Evolutionary conservation across 2,329 filamentous ascomycete species (phyloP), one percentile per base, ranked within the genome.

Genomic region (Fusarium aywerte): DNA sequence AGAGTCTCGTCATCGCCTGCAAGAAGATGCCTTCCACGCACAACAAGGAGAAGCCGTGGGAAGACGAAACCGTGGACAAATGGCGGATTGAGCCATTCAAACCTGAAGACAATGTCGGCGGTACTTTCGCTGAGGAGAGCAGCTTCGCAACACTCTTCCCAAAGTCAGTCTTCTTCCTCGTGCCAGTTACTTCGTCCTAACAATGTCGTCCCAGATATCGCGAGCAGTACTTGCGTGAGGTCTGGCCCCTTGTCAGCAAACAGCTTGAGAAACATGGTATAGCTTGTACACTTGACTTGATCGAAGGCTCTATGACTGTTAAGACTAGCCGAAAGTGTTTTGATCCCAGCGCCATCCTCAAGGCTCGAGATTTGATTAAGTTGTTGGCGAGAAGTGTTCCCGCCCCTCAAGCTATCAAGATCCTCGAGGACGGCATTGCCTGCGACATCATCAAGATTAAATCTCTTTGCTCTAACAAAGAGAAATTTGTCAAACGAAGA

Each of bases 141-240:
- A 93, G 92, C 7, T 99, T 99, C 77, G 85, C 84, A 69, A 90
- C 88, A 0, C 83, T 98, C 8, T 98, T 98, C 76, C 96, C n/a
- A n/a, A n/a, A n/a, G n/a, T n/a, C n/a, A n/a, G n/a, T n/a, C n/a
- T n/a, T n/a, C n/a, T n/a, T n/a, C n/a, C n/a, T n/a, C n/a, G n/a
- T n/a, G n/a, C n/a, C n/a, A n/a, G n/a, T n/a, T n/a, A n/a, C n/a
- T n/a, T n/a, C n/a, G n/a, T n/a, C n/a, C n/a, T n/a, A n/a, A n/a
- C n/a, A n/a, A n/a, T n/a, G n/a, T n/a, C n/a, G n/a, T n/a, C n/a
- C 96, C 67, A 97, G 97, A 80, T 99, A 99, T 80, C 90, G 96
- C 75, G 96, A 99, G 84, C 87, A 92, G 48, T 97, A 98, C 75
- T 83, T 99, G 56, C 93, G 92, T 76, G 92, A 97, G 77, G 90